Evolutionary conservation across 129 eudicot genomes (phyloP), one percentile per base, ranked within the genome.

Genomic region (Dittrichia graveolens): DNA sequence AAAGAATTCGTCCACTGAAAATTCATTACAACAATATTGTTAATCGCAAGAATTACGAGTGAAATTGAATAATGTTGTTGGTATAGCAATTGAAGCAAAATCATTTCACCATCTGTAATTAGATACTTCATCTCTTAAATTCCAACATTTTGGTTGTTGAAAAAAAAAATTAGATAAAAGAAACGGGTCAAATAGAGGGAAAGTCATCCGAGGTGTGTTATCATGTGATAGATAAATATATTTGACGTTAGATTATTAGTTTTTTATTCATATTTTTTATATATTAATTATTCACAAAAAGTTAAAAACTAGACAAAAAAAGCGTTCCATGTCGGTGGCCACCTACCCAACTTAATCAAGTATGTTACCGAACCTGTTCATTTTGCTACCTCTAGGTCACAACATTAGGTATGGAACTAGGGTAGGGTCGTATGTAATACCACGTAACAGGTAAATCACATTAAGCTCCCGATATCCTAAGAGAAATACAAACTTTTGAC

Each of bases 1-100:
- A 67, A 87, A 84, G 83, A 87, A 87, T 76, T 87, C 93, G 78
- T 87, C 93, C 61, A 87, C 93, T 87, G 89, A 56, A 84, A 69
- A 40, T 15, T 64, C 39, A 69, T 35, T 7, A 56, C 11, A 14
- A 57, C 5, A 8, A 56, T 13, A 18, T 38, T 13, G 61, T 13
- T 64, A 64, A 72, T n/a, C 31, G 5, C 9, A 65, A 56, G 8
- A 42, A 43, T 14, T 13, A 5, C 6, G 7, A 5, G 31, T 24
- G 31, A 69, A 65, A 47, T 2, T 10, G 38, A 15, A 45, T 65
- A 43, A 6, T 65, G 40, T 44, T 38, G 34, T n/a, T 39, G 49
- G 53, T 16, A 5, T 16, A 4, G 52, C 14, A 64, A 8, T 38
- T 42, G 69, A 44, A 16, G 40, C 43, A 45, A 19, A 66, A 66